Evolutionary conservation across 139 green algal genomes (phyloP).

Genomic region (Desmodesmus armatus): DNA sequence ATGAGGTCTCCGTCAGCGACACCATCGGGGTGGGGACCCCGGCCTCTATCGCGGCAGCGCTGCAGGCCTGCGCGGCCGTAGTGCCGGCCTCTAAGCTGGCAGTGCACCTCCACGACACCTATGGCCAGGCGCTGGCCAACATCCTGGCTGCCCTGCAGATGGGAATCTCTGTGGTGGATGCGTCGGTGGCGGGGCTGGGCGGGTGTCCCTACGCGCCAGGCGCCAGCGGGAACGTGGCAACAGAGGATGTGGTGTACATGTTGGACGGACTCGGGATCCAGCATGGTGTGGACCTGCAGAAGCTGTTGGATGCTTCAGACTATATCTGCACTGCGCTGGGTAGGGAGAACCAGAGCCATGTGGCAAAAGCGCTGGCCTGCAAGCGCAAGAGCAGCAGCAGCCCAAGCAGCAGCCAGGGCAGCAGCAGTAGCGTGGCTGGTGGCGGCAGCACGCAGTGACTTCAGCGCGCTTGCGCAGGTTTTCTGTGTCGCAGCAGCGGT

Average conservation of each 20-base stretch:
- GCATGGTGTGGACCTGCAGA: conserved; percentile 81
- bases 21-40: conserved; percentile 93
- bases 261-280: conserved; percentile 87
- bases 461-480: no score
- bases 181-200: conserved; percentile 87
- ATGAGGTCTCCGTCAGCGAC: conserved; percentile 94
- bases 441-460: no score
- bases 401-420: no score
- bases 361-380: conserved; percentile 40
- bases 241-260: conserved; percentile 96
- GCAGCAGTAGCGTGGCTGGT: no score
- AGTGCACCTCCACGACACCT: conserved; percentile 96
- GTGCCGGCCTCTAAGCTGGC: conserved; percentile 76
- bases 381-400: no score
- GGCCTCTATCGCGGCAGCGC: conserved; percentile 75
- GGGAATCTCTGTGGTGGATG: conserved; percentile 82
- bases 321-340: conserved; percentile 76
- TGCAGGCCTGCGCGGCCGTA: conserved; percentile 59
- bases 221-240: conserved; percentile 94
- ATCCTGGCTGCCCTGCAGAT: conserved; percentile 84
- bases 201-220: conserved; percentile 95
- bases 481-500: no score
- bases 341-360: conserved; percentile 52
- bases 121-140: conserved; percentile 93
- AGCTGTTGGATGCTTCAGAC: conserved; percentile 76